Base-by-base conservation (phyloP, 345 rosid species). In the Noccaea bulbosa region DNA sequence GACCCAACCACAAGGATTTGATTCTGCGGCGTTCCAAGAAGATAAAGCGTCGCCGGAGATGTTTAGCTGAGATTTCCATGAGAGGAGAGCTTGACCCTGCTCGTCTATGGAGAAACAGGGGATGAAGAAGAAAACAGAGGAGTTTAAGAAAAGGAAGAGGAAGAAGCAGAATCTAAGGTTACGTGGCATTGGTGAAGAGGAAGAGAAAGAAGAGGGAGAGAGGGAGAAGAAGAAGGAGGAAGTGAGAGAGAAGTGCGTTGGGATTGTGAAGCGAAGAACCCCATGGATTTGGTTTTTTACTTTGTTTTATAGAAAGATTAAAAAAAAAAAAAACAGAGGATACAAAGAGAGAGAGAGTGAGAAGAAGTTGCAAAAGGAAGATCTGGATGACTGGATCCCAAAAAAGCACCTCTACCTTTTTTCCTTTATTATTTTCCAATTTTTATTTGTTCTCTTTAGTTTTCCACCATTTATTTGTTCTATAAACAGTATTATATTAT, bases 351-450 rank as follows among this genome's bases (percentile, higher is more conserved):
- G 67, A 47, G 65, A 50, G 54, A 62, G 33, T 27, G 34, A 43
- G 40, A 52, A 38, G 59, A 54, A 62, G 67, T 54, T 39, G 76
- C 67, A 64, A 80, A 20, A 69, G 56, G 81, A 84, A 86, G 88
- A 83, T 88, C 90, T 80, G 83, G 91, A 88, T 88, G 82, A 87
- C 90, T 80, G 83, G 91, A 88, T 88, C 91, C 87, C 80, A 77
- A 73, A 79, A 20, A 70, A 70, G 71, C 79, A 75, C 48, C 70
- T 73, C 76, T 60, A 74, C 71, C 83, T 65, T 67, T 62, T 65
- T 35, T 11, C 75, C 64, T 57, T 30, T 4, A 37, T 47, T 49
- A 22, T 65, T 62, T 54, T 73, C 73, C 65, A 53, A 6, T 22
- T 73, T 55, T 46, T 16, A 37, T 67, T 55, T 60, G 6, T 59